Conservation (phyloP, 257 asterid genomes). For the Solanum tarijense region DNA sequence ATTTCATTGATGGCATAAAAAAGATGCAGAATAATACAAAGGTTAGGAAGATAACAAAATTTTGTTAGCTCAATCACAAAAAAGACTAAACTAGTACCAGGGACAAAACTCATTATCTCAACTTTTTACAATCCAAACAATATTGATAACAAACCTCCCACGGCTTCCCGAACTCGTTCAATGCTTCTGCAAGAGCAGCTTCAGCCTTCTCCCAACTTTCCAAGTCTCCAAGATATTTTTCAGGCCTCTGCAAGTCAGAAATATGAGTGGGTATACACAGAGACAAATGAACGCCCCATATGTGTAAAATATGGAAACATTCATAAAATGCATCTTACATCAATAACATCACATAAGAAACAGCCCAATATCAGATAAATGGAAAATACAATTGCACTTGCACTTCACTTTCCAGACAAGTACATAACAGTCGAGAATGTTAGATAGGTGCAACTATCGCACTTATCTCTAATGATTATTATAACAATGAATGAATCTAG, state of each 20-base stretch:
- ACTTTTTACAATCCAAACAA: not conserved
- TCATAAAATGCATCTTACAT: not conserved
- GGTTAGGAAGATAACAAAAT: not conserved
- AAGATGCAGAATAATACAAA: not conserved
- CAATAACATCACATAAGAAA: not conserved
- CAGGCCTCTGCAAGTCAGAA: slow-evolving; percentile 70
- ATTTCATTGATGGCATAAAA: not conserved
- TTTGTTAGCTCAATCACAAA: not conserved
- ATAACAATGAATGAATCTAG: not conserved
- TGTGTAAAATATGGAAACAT: not conserved
- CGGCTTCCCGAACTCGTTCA: slow-evolving; percentile 83
- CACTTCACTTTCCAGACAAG: not conserved
- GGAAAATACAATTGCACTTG: not conserved
- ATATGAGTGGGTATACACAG: not conserved
- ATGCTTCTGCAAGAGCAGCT: slow-evolving; percentile 82
- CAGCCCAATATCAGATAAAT: not conserved
- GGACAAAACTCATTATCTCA: not conserved
- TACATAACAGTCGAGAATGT: not conserved
- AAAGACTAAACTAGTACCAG: not conserved
- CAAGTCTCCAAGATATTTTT: slow-evolving; percentile 74
- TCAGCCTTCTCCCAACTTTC: slow-evolving; percentile 86
- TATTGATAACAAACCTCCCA: slow-evolving; percentile 65
- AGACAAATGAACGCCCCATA: not conserved
- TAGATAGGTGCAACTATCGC: not conserved
- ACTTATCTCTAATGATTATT: not conserved